phyloP scores from a whole-genome alignment of 2,329 filamentous ascomycete species.

The Arachnopeziza araneosa region DNA sequence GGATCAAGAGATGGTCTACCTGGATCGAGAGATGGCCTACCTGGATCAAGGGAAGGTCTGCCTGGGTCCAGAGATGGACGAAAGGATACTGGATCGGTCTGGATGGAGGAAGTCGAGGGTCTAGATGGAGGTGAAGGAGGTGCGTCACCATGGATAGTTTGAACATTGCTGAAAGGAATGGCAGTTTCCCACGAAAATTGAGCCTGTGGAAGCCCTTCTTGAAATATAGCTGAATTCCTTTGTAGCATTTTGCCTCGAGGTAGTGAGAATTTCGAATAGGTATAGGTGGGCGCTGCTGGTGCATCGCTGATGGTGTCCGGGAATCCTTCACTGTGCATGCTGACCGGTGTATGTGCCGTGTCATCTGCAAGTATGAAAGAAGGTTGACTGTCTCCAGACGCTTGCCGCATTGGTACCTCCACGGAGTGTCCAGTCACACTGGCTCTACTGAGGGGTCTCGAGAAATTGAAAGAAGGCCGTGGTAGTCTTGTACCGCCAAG shows the following conservation, averaged over 20 bases:
- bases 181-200: conserved; percentile 61
- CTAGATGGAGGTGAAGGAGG: conserved; percentile 58
- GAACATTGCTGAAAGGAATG: conserved; percentile 37
- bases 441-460: conserved; percentile 75
- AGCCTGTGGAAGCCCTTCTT: conserved; percentile 45
- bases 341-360: conserved; percentile 62
- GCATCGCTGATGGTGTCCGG: conserved; percentile 45
- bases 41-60: conserved; percentile 43
- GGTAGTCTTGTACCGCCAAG: conserved; percentile 52
- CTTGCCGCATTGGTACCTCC: conserved; percentile 54
- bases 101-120: conserved; percentile 49
- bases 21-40: conserved; percentile 43
- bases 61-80: conserved; percentile 43
- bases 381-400: conserved; percentile 62
- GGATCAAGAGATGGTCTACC: conserved; percentile 43
- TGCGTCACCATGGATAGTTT: conserved; percentile 40
- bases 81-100: conserved; percentile 18
- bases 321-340: conserved; percentile 66
- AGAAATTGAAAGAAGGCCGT: conserved; percentile 81
- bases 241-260: conserved; percentile 78
- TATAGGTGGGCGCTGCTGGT: conserved; percentile 64
- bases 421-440: conserved; percentile 46
- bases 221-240: conserved; percentile 55
- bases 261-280: conserved; percentile 78
- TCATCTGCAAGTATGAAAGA: conserved; percentile 59